These are phyloP conservation scores for Podospora bellae-mahoneyi DNA, from an alignment of 495 filamentous ascomycete genomes.

Conservation along the genomic window DNA sequence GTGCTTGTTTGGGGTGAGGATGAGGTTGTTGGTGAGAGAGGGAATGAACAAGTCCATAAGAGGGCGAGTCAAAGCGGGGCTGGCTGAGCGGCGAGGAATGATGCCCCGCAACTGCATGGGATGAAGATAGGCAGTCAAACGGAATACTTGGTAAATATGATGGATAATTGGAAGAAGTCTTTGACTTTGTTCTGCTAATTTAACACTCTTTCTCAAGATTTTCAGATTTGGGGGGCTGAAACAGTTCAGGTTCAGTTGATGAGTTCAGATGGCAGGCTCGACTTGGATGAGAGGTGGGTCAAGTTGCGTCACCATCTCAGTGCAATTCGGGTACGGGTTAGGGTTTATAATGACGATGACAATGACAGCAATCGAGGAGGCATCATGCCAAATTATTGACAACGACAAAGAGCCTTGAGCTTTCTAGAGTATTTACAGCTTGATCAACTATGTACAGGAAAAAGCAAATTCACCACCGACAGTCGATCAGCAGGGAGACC, in stretches of 20 bases:
- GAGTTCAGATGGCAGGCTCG: background rate
- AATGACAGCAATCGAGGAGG: too few relatives aligned
- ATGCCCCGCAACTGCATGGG: background rate
- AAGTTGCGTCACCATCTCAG: background rate
- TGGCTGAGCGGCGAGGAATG: background rate
- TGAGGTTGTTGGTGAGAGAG: slow-evolving; percentile 4
- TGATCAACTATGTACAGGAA: background rate
- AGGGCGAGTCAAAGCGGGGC: slow-evolving; percentile 11
- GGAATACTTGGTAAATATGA: background rate
- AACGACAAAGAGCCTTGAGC: background rate
- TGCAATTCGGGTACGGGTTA: too few relatives aligned
- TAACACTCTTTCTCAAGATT: background rate
- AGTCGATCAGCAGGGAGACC: too few relatives aligned
- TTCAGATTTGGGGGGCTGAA: background rate
- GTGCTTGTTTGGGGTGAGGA: background rate
- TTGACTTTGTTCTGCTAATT: background rate
- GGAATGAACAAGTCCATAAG: slow-evolving; percentile 1
- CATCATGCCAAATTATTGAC: background rate
- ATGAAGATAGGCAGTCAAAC: background rate
- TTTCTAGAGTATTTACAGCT: background rate
- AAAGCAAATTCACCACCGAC: background rate
- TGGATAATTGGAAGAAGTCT: background rate
- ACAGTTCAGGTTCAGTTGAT: background rate
- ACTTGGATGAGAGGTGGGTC: background rate
- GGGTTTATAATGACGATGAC: too few relatives aligned